Conservation (phyloP, 2,329 filamentous ascomycete genomes). For the Paraphaeosphaeria minitans region DNA sequence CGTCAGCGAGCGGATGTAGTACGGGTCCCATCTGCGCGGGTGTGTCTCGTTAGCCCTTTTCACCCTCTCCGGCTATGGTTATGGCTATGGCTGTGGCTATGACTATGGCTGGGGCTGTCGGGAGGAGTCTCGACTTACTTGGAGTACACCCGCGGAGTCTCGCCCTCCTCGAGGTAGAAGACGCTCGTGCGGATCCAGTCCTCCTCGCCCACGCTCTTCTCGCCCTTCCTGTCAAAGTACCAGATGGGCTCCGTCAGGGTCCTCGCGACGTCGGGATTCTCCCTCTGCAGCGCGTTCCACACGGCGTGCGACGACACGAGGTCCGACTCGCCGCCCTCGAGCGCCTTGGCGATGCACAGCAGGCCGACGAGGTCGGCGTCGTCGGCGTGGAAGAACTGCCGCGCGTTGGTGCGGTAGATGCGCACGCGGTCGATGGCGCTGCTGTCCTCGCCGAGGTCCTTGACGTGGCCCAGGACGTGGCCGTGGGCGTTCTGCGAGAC, state of each 20-base stretch:
- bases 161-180: constrained; percentile 75
- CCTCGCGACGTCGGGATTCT: constrained; percentile 79
- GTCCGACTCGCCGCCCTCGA: constrained; percentile 83
- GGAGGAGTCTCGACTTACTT: constrained; percentile 59
- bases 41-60: neutral
- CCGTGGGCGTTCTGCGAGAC: constrained; percentile 84
- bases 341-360: constrained; percentile 77
- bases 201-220: constrained; percentile 74
- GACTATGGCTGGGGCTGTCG: too few relatives aligned
- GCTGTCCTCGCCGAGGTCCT: constrained; percentile 83
- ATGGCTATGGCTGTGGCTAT: too few relatives aligned
- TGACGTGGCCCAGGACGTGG: constrained; percentile 87
- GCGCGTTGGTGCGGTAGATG: constrained; percentile 86
- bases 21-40: constrained; percentile 72
- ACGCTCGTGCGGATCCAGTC: constrained; percentile 74
- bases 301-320: constrained; percentile 78
- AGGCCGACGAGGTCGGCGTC: constrained; percentile 83
- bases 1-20: constrained; percentile 77
- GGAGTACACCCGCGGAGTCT: constrained; percentile 71
- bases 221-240: constrained; percentile 93
- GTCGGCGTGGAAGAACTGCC: constrained; percentile 86
- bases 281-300: constrained; percentile 77
- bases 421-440: constrained; percentile 83
- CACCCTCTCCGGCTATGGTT: constrained; percentile 6
- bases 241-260: constrained; percentile 77